Conservation (phyloP, 495 filamentous ascomycete species). For the Annulohypoxylon maeteangense region DNA sequence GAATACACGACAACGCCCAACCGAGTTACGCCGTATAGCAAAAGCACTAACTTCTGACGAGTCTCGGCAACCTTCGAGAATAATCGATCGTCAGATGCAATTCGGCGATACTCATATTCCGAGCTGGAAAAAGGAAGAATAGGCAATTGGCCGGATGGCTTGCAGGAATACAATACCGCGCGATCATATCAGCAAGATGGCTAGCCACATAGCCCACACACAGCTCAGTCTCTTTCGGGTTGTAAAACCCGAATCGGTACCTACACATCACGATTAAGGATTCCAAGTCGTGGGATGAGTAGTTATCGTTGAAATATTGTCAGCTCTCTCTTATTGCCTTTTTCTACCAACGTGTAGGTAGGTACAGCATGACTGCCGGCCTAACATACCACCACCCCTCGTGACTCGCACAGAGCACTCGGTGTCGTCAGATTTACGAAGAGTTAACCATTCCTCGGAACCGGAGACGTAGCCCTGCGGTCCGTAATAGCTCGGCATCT, state of each 20-base stretch:
- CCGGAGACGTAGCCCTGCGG: conserved; percentile 16
- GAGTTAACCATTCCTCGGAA: conserved; percentile 25
- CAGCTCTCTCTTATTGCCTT: conserved; percentile 12
- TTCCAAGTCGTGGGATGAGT: conserved; percentile 2
- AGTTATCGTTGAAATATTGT: conserved; percentile 33
- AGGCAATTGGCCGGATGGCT: neutral
- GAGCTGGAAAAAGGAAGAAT: conserved; percentile 5
- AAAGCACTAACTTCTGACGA: conserved; percentile 2
- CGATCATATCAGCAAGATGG: conserved; percentile 27
- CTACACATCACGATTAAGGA: conserved; percentile 5
- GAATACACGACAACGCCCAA: neutral
- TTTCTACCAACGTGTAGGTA: conserved; percentile 20
- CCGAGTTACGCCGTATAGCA: neutral
- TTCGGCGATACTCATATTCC: conserved; percentile 9
- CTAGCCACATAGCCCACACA: conserved; percentile 20
- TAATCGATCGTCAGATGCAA: neutral
- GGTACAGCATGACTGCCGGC: conserved; percentile 11
- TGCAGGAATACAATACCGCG: conserved; percentile 31
- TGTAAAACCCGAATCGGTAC: conserved; percentile 41
- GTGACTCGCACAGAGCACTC: conserved; percentile 22
- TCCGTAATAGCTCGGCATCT: conserved; percentile 19
- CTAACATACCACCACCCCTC: conserved; percentile 25
- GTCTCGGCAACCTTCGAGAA: neutral
- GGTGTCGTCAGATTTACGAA: conserved; percentile 28
- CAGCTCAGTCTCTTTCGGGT: conserved; percentile 39